Base-by-base conservation (phyloP, 495 filamentous ascomycete species). In the Penicillium atrosanguineum region DNA sequence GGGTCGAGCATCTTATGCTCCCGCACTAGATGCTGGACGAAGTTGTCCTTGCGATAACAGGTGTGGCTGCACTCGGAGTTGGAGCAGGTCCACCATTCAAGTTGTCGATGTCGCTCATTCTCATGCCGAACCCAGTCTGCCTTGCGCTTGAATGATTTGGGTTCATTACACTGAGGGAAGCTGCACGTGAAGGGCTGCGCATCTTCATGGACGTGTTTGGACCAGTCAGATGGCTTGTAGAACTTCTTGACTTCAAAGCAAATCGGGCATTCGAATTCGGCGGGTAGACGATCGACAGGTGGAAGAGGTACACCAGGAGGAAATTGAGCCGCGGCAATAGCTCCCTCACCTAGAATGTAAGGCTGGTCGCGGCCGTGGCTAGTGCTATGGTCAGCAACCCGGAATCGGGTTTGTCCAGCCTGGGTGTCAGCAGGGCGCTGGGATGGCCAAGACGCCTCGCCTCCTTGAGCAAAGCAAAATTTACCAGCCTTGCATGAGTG, bases 91-190 rank as follows among this genome's bases (percentile, higher is more conserved):
- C 93, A 97, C 86, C 89, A 94, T 60, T 96, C 93, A 7, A 96
- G 76, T 46, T 95, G 90, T 29, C 93, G 84, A 65, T 97, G 93
- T 50, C 87, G 84, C 69, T 97, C 93, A 60, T 90, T 96, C 68
- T 97, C 93, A 60, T 97, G 93, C 28, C 93, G 81, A 23, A 97
- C 91, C 93, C 93, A 97, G 65, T 97, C 93, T 16, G 93, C 93
- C 70, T 97, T 97, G 38, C 93, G 82, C 71, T 97, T 97, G 77
- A 97, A 97, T 20, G 90, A 93, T 69, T 95, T 96, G 21, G 91
- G 87, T 47, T 96, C 91, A 26, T 76, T 81, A 70, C 93, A 97
- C 23, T 84, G 74, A 12, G 85, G 81, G 69, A 94, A 96, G 0
- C 91, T 97, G 71, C 93, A 97, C 8, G 91, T 96, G 61, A 96